These are phyloP conservation scores for Exophiala phaeomuriformis DNA, from an alignment of 2,329 filamentous ascomycete species.

Conservation along the genomic window DNA sequence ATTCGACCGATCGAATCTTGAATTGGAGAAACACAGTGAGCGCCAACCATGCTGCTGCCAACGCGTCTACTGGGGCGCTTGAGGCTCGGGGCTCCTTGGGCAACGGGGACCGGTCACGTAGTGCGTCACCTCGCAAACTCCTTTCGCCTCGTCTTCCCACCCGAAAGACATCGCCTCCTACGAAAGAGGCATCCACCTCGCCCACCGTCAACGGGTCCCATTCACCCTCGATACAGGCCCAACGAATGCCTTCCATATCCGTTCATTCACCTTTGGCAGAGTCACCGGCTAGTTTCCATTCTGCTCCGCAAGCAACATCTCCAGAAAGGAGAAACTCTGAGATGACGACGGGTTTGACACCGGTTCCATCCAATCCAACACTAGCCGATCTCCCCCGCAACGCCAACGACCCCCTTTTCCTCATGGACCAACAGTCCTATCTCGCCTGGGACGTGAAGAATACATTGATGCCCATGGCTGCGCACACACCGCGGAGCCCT, in stretches of 20 bases:
- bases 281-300: slow-evolving; percentile 91
- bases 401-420: slow-evolving; percentile 18
- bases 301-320: slow-evolving; percentile 65
- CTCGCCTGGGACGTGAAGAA: slow-evolving; percentile 22
- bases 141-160: slow-evolving; percentile 16
- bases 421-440: slow-evolving; percentile 23
- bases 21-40: slow-evolving; percentile 72
- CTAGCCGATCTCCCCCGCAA: slow-evolving; percentile 8
- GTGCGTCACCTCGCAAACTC: slow-evolving; percentile 20
- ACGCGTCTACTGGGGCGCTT: slow-evolving; percentile 13
- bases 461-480: slow-evolving; percentile 23
- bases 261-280: slow-evolving; percentile 65
- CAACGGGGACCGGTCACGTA: slow-evolving; percentile 20
- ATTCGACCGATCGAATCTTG: slow-evolving; percentile 66
- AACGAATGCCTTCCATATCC: slow-evolving; percentile 15
- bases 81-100: slow-evolving; percentile 10
- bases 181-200: slow-evolving; percentile 5
- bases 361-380: slow-evolving; percentile 9
- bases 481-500: slow-evolving; percentile 21
- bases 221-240: slow-evolving; percentile 15
- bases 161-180: slow-evolving; percentile 10
- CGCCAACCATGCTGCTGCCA: slow-evolving; percentile 45
- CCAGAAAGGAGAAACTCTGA: slow-evolving; percentile 8
- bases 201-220: slow-evolving; percentile 9
- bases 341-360: background rate